These are phyloP conservation scores for Alternaria dauci DNA, from an alignment of 2,329 filamentous ascomycete genomes.

Conservation along the genomic window DNA sequence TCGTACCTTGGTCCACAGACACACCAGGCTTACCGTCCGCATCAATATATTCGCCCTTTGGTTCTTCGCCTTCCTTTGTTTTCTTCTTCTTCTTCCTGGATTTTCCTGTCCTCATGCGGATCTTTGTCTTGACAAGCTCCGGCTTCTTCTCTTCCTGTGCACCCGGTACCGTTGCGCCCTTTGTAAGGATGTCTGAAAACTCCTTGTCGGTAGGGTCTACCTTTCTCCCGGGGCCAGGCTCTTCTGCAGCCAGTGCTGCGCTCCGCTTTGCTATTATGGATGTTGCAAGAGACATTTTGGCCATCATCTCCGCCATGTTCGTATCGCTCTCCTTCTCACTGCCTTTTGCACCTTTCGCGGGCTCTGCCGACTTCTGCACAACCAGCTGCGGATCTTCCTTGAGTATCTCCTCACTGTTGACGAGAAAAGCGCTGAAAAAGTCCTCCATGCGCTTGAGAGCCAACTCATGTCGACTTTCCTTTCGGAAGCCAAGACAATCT, in stretches of 20 bases:
- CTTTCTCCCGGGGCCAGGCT: background rate
- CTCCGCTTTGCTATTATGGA: conserved; percentile 12
- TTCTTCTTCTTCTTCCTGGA: conserved; percentile 36
- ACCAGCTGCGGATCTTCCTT: conserved; percentile 36
- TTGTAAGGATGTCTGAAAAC: conserved; percentile 38
- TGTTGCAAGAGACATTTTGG: conserved; percentile 34
- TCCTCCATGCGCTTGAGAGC: conserved; percentile 76
- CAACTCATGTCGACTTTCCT: conserved; percentile 71
- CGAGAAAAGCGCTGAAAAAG: conserved; percentile 75
- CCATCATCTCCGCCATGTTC: conserved; percentile 34
- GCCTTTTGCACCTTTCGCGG: conserved; percentile 16
- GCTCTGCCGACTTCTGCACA: conserved; percentile 14
- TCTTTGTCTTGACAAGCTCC: conserved; percentile 47
- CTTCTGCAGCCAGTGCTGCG: conserved; percentile 24
- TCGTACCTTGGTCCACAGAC: conserved; percentile 9
- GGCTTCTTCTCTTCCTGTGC: conserved; percentile 24
- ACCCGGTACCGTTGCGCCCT: conserved; percentile 31
- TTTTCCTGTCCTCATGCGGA: conserved; percentile 46
- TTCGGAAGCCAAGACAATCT: conserved; percentile 86
- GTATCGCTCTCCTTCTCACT: conserved; percentile 24
- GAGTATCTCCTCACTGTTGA: conserved; percentile 68
- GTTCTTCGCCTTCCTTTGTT: conserved; percentile 26
- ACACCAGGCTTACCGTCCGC: conserved; percentile 18
- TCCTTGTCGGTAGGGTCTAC: conserved; percentile 38
- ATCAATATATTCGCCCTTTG: conserved; percentile 24